Evolutionary conservation across 768 basidiomycete species (phyloP), one percentile per base, ranked within the genome.

Genomic region (Auriscalpium microsporum): DNA sequence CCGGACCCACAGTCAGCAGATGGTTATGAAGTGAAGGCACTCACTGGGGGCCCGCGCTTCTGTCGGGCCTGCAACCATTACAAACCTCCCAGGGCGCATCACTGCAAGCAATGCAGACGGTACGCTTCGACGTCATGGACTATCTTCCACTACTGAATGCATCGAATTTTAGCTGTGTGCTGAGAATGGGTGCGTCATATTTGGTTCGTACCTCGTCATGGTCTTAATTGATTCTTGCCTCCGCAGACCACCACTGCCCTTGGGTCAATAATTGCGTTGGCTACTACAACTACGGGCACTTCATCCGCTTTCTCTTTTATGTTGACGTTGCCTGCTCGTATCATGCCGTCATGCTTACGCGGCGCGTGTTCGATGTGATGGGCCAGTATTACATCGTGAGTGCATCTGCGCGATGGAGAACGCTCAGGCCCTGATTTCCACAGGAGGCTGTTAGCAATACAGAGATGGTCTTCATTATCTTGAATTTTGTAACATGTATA

Each of bases 221-320:
- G 28, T 28, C 5, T 4, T 28, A 28, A 28, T 28, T 28, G 28
- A 4, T 7, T 4, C 5, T 28, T 28, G 28, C 28, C 28, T 52
- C 53, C 56, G 65, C 23, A 91, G 90, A 93, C 67, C 90, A 93
- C 64, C 90, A 93, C 65, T 92, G 90, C 67, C 91, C 90, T 8
- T 94, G 90, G 92, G 82, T 93, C 35, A 86, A 92, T 68, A 97
- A 94, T 63, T 95, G 94, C 65, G 87, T 99, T 59, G 96, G 96
- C 0, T 86, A 92, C 68, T 82, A 77, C 72, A 99, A 97, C 68
- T 85, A 96, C 60, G 87, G 87, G 1, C 79, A 90, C 69, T 92
- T 92, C 63, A 73, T 96, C 51, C 87, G 94, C 17, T 98, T 97
- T 72, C 79, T 97, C 0, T 87, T 94, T 70, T 95, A 78, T 62